Evolutionary conservation across 1,284 basidiomycete genomes (phyloP).

Genomic region (Ustilago esculenta): DNA sequence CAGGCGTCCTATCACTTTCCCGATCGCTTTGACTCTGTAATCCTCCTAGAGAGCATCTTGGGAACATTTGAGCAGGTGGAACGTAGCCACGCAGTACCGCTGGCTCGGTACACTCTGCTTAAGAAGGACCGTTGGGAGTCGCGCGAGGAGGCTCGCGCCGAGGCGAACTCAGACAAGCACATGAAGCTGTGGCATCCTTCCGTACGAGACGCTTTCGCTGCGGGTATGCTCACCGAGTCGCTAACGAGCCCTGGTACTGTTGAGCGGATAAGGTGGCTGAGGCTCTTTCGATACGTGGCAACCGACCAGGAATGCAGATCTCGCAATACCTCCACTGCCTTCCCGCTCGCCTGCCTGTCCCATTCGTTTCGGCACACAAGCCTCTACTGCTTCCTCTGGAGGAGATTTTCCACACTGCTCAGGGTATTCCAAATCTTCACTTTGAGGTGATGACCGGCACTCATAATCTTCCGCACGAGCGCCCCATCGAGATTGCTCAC

Average conservation of each 20-base stretch:
- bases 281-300: conserved; percentile 36
- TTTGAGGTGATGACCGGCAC: conserved; percentile 47
- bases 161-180: conserved; percentile 36
- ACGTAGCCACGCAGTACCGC: conserved; percentile 30
- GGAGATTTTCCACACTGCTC: conserved; percentile 39
- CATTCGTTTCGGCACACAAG: conserved; percentile 43
- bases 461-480: conserved; percentile 44
- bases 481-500: conserved; percentile 38
- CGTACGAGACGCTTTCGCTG: conserved; percentile 36
- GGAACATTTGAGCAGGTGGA: conserved; percentile 26
- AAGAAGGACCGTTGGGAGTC: conserved; percentile 41
- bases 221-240: conserved; percentile 38
- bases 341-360: conserved; percentile 28
- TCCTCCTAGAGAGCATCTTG: conserved; percentile 39
- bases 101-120: conserved; percentile 43
- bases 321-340: conserved; percentile 41
- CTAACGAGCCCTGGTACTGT: conserved; percentile 26
- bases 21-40: conserved; percentile 36
- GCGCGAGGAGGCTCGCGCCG: conserved; percentile 29
- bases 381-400: conserved; percentile 35
- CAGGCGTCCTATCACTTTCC: conserved; percentile 41
- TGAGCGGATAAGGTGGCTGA: conserved; percentile 44
- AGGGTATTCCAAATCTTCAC: conserved; percentile 37
- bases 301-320: conserved; percentile 38
- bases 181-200: conserved; percentile 40